A percentile compares a stretch with the other conserved stretches of the same genome.
Evolutionary conservation across 176 grass and related monocot species (phyloP).

Genomic region (Zea luxurians): DNA sequence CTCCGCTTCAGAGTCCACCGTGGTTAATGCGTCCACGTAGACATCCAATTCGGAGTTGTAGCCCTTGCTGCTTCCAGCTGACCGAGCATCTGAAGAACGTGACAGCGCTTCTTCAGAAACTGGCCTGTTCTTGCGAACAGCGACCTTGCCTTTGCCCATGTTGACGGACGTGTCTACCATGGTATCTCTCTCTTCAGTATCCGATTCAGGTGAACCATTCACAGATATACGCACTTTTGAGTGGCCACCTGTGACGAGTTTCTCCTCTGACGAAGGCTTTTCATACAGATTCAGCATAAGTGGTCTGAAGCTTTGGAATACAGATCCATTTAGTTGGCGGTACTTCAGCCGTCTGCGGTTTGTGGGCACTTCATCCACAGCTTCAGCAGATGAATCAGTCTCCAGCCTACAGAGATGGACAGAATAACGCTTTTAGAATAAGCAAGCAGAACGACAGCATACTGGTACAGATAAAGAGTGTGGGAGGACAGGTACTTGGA

Average conservation of each 20-base stretch:
- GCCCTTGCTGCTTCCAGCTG: slow-evolving; percentile 59
- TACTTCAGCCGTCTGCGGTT: slow-evolving; percentile 51
- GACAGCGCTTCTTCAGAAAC: slow-evolving; percentile 50
- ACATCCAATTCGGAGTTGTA: slow-evolving; percentile 76
- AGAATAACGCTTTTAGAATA: slow-evolving; percentile 13
- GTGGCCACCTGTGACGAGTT: slow-evolving; percentile 28
- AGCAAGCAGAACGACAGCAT: slow-evolving; percentile 12
- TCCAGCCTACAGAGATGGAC: slow-evolving; percentile 46
- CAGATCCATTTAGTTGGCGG: slow-evolving; percentile 48
- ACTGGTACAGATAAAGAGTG: slow-evolving; percentile 11
- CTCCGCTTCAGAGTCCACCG: slow-evolving; percentile 73
- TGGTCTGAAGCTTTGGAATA: slow-evolving; percentile 40
- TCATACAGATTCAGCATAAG: slow-evolving; percentile 55
- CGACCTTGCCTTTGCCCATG: slow-evolving; percentile 32
- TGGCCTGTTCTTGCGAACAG: slow-evolving; percentile 29
- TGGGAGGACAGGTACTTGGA: slow-evolving; percentile 48
- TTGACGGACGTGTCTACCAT: slow-evolving; percentile 46
- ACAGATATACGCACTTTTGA: slow-evolving; percentile 49
- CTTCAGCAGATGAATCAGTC: slow-evolving; percentile 36
- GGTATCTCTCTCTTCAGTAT: slow-evolving; percentile 55
- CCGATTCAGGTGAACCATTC: slow-evolving; percentile 43
- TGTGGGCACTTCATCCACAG: slow-evolving; percentile 36
- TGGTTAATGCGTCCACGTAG: slow-evolving; percentile 68
- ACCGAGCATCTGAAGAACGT: slow-evolving; percentile 39
- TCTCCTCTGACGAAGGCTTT: slow-evolving; percentile 47